Base-by-base conservation (phyloP, 768 basidiomycete genomes). In the Candolleomyces efflorescens region DNA sequence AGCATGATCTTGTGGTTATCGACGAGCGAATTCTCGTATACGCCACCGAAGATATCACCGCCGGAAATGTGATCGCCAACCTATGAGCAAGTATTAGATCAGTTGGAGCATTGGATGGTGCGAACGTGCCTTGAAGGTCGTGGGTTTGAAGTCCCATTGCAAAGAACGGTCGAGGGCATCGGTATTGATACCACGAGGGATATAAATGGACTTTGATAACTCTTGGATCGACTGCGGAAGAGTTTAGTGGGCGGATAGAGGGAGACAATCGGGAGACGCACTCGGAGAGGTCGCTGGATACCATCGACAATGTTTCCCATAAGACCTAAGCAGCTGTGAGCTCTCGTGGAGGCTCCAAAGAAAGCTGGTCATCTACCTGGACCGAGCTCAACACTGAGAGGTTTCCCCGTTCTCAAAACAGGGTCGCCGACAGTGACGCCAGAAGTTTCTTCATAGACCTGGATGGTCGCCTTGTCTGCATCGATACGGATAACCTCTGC, bases 241-340 rank as follows among this genome's bases (percentile, higher is more conserved):
- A 51, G 55, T 59, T 56, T 49, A 62, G 54, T 22, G 24, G 55
- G 38, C 23, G 18, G 24, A 59, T 32, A 32, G 20, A 45, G 15
- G 41, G 13, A 51, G 46, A 36, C 59, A 38, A 52, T 53, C 41
- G 53, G 18, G 18, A 18, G 49, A 71, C 90, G 62, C 69, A 93
- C 92, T 65, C 92, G 83, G 39, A 94, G 77, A 58, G 94, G 94
- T 68, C 94, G 85, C 72, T 97, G 94, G 68, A 96, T 95, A 65
- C 95, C 94, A 75, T 98, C 95, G 64, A 96, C 94, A 67, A 99
- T 99, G 71, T 99, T 98, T n/a, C 87, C 87, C 97, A 99, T 98
- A 58, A 99, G 77, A 64, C 97, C 96, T 97, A 59, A 1, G 48
- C 12, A 51, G 9, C 27, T 24, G 47, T 24, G 46, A 23, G 36